phyloP scores from a whole-genome alignment of 2,329 filamentous ascomycete genomes.

The Cucurbitaria berberidis region DNA sequence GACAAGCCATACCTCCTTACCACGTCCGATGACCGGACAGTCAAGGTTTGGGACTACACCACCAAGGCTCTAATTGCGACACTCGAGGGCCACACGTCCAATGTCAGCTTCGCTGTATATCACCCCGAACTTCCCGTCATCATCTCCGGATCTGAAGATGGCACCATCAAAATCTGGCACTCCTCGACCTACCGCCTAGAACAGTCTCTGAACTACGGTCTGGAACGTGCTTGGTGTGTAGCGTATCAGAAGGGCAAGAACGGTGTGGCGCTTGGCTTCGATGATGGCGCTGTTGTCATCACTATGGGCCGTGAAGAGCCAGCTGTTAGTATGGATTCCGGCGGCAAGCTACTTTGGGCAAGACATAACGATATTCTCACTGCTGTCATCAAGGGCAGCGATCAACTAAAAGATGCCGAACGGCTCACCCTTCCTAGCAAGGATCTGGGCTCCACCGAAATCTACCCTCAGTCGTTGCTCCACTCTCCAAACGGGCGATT shows the following conservation, averaged over 20 bases:
- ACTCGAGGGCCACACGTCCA: slow-evolving; percentile 94
- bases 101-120: slow-evolving; percentile 97
- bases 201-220: slow-evolving; percentile 92
- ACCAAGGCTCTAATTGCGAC: slow-evolving; percentile 97
- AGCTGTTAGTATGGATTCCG: slow-evolving; percentile 94
- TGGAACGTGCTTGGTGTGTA: slow-evolving; percentile 97
- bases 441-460: slow-evolving; percentile 93
- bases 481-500: slow-evolving; percentile 97
- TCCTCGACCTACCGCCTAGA: slow-evolving; percentile 96
- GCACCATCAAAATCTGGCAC: slow-evolving; percentile 98
- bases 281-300: slow-evolving; percentile 95
- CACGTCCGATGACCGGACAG: slow-evolving; percentile 93
- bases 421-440: slow-evolving; percentile 88
- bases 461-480: slow-evolving; percentile 91
- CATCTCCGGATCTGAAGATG: slow-evolving; percentile 96
- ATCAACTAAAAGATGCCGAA: slow-evolving; percentile 86
- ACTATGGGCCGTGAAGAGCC: slow-evolving; percentile 98
- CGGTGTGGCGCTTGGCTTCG: slow-evolving; percentile 93
- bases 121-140: slow-evolving; percentile 97
- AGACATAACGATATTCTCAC: slow-evolving; percentile 94
- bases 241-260: slow-evolving; percentile 94
- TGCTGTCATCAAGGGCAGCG: slow-evolving; percentile 90
- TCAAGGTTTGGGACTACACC: slow-evolving; percentile 99
- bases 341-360: slow-evolving; percentile 96
- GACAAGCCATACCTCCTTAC: slow-evolving; percentile 88